Conservation (phyloP, 2,329 filamentous ascomycete genomes). For the Sporothrix phasma region DNA sequence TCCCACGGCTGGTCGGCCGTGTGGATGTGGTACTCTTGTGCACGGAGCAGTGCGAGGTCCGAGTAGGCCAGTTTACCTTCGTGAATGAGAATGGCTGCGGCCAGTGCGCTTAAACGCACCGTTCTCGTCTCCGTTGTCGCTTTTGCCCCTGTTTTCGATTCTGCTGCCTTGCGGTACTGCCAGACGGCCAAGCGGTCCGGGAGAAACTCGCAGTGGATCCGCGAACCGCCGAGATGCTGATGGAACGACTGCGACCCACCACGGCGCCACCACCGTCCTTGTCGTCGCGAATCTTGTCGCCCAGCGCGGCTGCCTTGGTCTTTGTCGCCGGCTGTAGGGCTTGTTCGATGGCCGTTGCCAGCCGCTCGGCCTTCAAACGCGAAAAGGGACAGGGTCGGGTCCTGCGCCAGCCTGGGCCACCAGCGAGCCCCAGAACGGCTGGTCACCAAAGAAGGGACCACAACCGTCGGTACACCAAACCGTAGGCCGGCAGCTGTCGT, state of each 20-base stretch:
- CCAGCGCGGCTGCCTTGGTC: not conserved
- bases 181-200: slow-evolving; percentile 63
- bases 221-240: slow-evolving; percentile 54
- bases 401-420: slow-evolving; percentile 63
- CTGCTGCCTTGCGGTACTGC: slow-evolving; percentile 49
- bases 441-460: slow-evolving; percentile 79
- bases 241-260: slow-evolving; percentile 58
- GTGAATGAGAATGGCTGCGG: slow-evolving; percentile 56
- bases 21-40: slow-evolving; percentile 52
- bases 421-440: slow-evolving; percentile 76
- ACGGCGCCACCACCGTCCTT: slow-evolving; percentile 34
- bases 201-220: slow-evolving; percentile 53
- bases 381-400: slow-evolving; percentile 61
- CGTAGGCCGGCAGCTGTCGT: slow-evolving; percentile 82
- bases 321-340: slow-evolving; percentile 4
- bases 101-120: slow-evolving; percentile 58
- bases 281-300: slow-evolving; percentile 18
- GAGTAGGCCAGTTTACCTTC: slow-evolving; percentile 53
- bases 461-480: slow-evolving; percentile 66
- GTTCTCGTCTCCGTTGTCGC: not conserved
- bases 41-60: slow-evolving; percentile 54
- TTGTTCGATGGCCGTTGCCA: slow-evolving; percentile 51
- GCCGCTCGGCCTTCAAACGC: slow-evolving; percentile 52
- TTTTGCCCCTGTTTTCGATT: too few species aligned
- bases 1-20: slow-evolving; percentile 71